phyloP scores from a whole-genome alignment of 176 grass and related monocot species.

The Musa troglodytarum region DNA sequence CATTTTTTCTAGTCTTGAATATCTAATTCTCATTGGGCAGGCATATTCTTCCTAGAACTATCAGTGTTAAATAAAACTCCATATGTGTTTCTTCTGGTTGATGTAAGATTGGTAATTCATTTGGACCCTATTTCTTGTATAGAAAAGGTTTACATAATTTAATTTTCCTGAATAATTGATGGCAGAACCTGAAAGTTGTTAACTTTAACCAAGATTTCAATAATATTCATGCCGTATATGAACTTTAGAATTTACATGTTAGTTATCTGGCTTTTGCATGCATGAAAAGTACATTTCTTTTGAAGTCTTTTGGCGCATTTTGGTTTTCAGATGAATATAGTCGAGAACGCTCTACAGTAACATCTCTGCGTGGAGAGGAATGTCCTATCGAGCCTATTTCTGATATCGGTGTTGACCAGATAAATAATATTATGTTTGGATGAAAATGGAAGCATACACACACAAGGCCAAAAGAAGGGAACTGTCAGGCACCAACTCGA shows the following conservation, averaged over 20 bases:
- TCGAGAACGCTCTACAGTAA: constrained; percentile 17
- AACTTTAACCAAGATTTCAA: not conserved
- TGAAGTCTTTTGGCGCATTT: not conserved
- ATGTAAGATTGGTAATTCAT: not conserved
- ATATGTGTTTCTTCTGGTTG: not conserved
- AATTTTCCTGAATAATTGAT: not conserved
- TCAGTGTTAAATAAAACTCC: no score
- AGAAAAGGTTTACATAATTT: not conserved
- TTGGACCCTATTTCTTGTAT: not conserved
- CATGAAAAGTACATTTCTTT: not conserved
- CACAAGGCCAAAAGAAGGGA: not conserved
- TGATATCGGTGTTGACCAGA: constrained; percentile 33
- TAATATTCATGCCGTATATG: not conserved
- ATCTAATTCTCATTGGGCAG: no score
- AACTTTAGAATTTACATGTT: not conserved
- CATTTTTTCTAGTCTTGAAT: not conserved
- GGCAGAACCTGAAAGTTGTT: not conserved
- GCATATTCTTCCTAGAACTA: no score
- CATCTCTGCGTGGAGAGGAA: constrained; percentile 7
- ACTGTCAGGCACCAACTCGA: not conserved
- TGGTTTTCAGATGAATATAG: constrained; percentile 47
- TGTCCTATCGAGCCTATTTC: constrained; percentile 43
- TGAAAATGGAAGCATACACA: not conserved
- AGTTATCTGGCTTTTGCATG: not conserved
- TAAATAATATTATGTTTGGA: constrained; percentile 36